phyloP scores from a whole-genome alignment of 2,329 filamentous ascomycete species.

The Hirsutella rhossiliensis region DNA sequence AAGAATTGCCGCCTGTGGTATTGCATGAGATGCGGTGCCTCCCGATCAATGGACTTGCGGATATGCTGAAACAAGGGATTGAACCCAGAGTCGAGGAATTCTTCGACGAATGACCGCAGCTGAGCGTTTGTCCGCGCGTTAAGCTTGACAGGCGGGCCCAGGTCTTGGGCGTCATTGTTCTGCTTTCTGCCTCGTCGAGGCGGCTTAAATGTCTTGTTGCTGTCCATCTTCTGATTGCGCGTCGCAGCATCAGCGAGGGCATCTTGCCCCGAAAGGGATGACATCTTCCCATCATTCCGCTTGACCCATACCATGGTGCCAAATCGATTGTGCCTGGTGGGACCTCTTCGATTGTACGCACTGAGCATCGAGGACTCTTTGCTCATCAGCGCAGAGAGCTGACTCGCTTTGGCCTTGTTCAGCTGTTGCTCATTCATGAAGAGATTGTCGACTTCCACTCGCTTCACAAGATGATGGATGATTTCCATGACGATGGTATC shows the following conservation, averaged over 20 bases:
- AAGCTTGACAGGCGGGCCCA: slow-evolving; percentile 61
- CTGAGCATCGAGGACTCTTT: slow-evolving; percentile 79
- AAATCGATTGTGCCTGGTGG: slow-evolving; percentile 84
- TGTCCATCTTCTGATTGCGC: slow-evolving; percentile 80
- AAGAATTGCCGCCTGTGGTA: slow-evolving; percentile 80
- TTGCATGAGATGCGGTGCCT: slow-evolving; percentile 68
- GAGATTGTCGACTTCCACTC: slow-evolving; percentile 69
- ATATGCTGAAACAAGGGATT: slow-evolving; percentile 82
- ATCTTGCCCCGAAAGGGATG: slow-evolving; percentile 80
- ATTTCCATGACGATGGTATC: slow-evolving; percentile 86
- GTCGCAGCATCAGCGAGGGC: slow-evolving; percentile 61
- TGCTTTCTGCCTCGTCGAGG: slow-evolving; percentile 53
- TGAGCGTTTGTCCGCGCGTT: slow-evolving; percentile 63
- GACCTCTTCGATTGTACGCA: slow-evolving; percentile 63
- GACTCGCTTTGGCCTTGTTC: slow-evolving; percentile 54
- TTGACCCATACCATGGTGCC: slow-evolving; percentile 97
- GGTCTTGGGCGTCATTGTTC: slow-evolving; percentile 56
- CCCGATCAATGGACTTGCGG: slow-evolving; percentile 79
- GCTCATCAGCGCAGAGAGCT: slow-evolving; percentile 61
- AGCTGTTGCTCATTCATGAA: slow-evolving; percentile 73
- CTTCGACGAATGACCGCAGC: slow-evolving; percentile 72
- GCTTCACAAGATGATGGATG: slow-evolving; percentile 85
- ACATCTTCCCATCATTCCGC: slow-evolving; percentile 70
- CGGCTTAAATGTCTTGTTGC: slow-evolving; percentile 79
- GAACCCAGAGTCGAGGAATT: slow-evolving; percentile 91